A percentile compares a stretch with the other conserved stretches of the same genome.
Conservation (phyloP, 768 basidiomycete species). For the Xerocomellus intermedius region DNA sequence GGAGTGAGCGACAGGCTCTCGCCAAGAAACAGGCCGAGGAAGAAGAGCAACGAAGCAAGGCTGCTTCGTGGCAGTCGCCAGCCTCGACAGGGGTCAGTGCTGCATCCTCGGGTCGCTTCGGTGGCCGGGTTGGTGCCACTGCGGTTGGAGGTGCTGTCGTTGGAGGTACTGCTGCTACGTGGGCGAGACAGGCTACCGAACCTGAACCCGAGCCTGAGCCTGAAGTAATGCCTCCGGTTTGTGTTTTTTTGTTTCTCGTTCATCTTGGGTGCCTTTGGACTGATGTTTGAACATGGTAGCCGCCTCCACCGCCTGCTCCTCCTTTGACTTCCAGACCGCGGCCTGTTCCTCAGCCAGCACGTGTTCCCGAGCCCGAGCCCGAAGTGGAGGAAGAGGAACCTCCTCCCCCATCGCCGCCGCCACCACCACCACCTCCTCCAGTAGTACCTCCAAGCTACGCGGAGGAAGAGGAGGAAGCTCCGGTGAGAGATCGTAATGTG, state of each 20-base stretch:
- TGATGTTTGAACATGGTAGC: constrained; percentile 7
- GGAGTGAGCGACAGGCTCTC: constrained; percentile 91
- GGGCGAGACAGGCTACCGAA: constrained; percentile 18
- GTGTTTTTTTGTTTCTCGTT: constrained; percentile 9
- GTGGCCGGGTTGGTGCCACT: constrained; percentile 28
- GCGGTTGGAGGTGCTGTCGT: constrained; percentile 34
- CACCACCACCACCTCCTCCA: constrained; percentile 21
- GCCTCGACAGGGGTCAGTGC: constrained; percentile 33
- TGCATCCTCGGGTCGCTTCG: constrained; percentile 40
- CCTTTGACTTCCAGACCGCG: constrained; percentile 21
- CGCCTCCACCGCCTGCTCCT: constrained; percentile 30
- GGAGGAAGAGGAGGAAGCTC: constrained; percentile 14
- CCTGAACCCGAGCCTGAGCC: constrained; percentile 27
- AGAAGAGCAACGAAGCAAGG: constrained; percentile 64
- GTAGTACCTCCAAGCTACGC: constrained; percentile 16
- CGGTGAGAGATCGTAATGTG: constrained; percentile 3
- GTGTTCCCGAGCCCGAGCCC: constrained; percentile 21
- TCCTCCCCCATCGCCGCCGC: constrained; percentile 21
- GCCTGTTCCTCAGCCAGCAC: constrained; percentile 17
- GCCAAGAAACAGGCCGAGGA: constrained; percentile 85
- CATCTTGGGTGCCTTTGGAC: neutral
- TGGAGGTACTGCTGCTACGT: constrained; percentile 28
- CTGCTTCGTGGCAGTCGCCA: constrained; percentile 47
- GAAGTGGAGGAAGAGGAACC: constrained; percentile 22
- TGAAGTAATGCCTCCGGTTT: constrained; percentile 31